Evolutionary conservation across 768 basidiomycete species (phyloP), one percentile per base, ranked within the genome.

Genomic region (Boletus rex-veris): DNA sequence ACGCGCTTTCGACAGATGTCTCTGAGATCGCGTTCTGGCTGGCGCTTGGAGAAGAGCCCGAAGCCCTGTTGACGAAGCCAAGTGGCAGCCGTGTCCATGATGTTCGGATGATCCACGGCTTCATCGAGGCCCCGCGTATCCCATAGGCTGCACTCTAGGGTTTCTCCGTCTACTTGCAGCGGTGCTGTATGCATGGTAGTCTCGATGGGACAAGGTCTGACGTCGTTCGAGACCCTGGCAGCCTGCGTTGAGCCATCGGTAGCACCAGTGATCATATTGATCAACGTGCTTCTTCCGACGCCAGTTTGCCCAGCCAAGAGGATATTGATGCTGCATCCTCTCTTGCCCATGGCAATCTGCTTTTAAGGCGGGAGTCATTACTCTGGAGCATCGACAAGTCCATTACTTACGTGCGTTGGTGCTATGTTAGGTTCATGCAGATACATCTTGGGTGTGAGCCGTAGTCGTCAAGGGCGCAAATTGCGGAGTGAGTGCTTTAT

Each of bases 91-190:
- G 31, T 40, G 30, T 59, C 63, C 53, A 67, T 57, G 35, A 67
- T 42, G 42, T 40, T 57, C 5, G 64, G 55, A 39, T 60, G 52
- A 42, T 68, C 63, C 14, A 63, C 54, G 8, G 64, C 60, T 42
- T 66, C 65, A 31, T 66, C 64, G 21, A 66, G 66, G 24, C 66
- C 65, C n/a, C 63, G 56, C 8, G 66, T 66, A 12, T 66, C 65
- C 65, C 63, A 66, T 8, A 66, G 47, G 33, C 36, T 50, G 40
- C 48, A 65, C 21, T 54, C 52, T 12, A 65, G 26, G 35, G 53
- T 33, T 15, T 14, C 40, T 37, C 53, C 53, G 0, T 41, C 41
- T 24, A 33, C 44, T 6, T 48, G 50, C 24, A 66, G 33, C 7
- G 36, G 12, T 26, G 52, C 41, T 6, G 26, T 45, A n/a, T 68